Evolutionary conservation across 768 basidiomycete species (phyloP), one percentile per base, ranked within the genome.

Genomic region (Megacollybia marginata): DNA sequence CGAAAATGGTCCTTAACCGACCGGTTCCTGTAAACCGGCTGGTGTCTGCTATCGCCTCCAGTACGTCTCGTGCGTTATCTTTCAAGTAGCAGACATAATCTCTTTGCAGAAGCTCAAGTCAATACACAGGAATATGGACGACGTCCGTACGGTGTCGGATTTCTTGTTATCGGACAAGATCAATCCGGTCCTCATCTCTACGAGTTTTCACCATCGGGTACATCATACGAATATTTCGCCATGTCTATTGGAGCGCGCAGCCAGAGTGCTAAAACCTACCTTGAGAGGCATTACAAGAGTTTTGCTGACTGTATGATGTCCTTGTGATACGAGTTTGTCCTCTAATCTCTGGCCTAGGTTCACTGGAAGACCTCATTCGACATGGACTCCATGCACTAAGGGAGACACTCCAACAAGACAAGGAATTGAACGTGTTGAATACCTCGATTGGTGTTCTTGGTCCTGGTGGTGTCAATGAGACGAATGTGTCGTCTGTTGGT

Each of bases 101-200:
- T 20, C 16, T 36, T 19, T 60, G 7, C 63, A 95, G 95, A 94
- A 80, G 95, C 96, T 0, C 96, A 99, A 67, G 87, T 92, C 34
- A 99, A 98, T 68, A 99, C 96, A 2, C 95, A 98, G 70, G 91
- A 96, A 66, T 98, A 99, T 63, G 96, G 96, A 50, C 81, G 91
- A 55, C 79, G 96, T 49, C 96, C 96, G 2, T 99, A 99, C 59
- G 96, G 96, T 65, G 96, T 99, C 10, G 96, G 96, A 6, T 95
- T 98, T 75, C 86, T 99, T 44, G 95, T 99, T 55, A 87, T 96
- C 55, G 96, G 96, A 9, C 82, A 88, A 60, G 96, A 98, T 67
- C 87, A 94, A 61, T 82, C 86, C n/a, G 96, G 96, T 3, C 94
- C 96, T 4, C 96, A 98, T 67, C 80, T 99, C 35, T 97, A 91